Base-by-base conservation (phyloP, 108 stramenopile species). In the Pseudonitzschia pungens region DNA sequence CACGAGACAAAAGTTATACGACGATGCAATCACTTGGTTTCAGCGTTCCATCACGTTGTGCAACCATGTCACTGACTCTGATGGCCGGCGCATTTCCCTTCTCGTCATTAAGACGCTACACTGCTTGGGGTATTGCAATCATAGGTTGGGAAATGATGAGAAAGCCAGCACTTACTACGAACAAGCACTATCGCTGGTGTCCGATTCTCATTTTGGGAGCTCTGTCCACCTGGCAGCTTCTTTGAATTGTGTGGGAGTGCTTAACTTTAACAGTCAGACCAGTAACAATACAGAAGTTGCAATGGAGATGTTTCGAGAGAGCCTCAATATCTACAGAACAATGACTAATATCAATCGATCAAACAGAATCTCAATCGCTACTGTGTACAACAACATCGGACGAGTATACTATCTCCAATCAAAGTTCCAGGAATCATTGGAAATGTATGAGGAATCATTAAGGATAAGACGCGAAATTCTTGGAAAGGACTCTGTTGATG, bases 341-440 rank as follows among this genome's bases (percentile, higher is more conserved):
- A 20, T 70, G 11, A 57, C 57, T 11, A 42, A 62, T 22, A 58
- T 72, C 28, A 76, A 63, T 69, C 70, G 20, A 79, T 77, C 68
- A 65, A 76, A 70, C 69, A 79, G 36, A 68, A 66, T 70, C 1
- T 71, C 68, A 58, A 73, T 81, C 45, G 87, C 83, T 20, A 90
- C 86, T 16, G 81, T 87, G 40, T 71, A 86, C 59, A 90, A 88
- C 77, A 90, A 90, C 75, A 76, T 86, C 22, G 89, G 89, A 21
- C 80, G 89, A 1, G 75, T 83, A 33, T 70, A 87, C 59, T 88
- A 83, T 55, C 70, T 86, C 45, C 73, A 65, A 44, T 76, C 73
- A 33, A 74, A 90, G 20, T 86, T 86, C 69, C 57, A 74, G 26
- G 64, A 82, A 28, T 85, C 89, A 16, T 76, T 90, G 2, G 33